Conservation (phyloP, 2,329 filamentous ascomycete genomes). For the Alternaria rosae region DNA sequence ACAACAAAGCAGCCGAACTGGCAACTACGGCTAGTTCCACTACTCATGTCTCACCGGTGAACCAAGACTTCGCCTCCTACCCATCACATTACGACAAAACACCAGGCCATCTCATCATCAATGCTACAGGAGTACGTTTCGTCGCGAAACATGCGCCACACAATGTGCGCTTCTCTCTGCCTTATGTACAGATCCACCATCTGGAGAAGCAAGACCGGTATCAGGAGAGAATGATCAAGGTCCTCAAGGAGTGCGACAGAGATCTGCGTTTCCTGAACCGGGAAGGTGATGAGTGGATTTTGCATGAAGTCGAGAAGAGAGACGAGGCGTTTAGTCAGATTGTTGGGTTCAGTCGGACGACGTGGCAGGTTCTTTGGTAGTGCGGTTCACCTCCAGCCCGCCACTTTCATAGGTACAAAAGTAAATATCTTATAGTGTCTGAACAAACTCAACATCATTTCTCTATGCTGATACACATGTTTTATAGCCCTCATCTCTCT, state of each 20-base stretch:
- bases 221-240: slow-evolving; percentile 26
- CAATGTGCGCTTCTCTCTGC: slow-evolving; percentile 19
- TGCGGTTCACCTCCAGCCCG: background rate
- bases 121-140: slow-evolving; percentile 27
- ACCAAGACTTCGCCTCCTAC: slow-evolving; percentile 30
- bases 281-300: slow-evolving; percentile 16
- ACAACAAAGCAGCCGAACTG: background rate
- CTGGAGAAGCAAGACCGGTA: slow-evolving; percentile 38
- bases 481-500: too few species aligned
- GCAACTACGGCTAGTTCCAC: background rate
- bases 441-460: too few species aligned
- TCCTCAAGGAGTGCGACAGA: slow-evolving; percentile 22
- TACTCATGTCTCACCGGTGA: too few species aligned
- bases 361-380: slow-evolving; percentile 44
- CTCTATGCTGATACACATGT: too few species aligned
- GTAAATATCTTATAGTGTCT: too few species aligned
- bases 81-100: slow-evolving; percentile 21
- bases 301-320: slow-evolving; percentile 32
- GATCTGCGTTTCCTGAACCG: slow-evolving; percentile 29
- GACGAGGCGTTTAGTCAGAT: slow-evolving; percentile 44
- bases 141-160: slow-evolving; percentile 18
- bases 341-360: slow-evolving; percentile 35
- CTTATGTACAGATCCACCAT: slow-evolving; percentile 24
- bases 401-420: too few species aligned
- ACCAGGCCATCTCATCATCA: slow-evolving; percentile 27